Base-by-base conservation (phyloP, 805 yeast genomes). In the Kazachstania kunashirensis region DNA sequence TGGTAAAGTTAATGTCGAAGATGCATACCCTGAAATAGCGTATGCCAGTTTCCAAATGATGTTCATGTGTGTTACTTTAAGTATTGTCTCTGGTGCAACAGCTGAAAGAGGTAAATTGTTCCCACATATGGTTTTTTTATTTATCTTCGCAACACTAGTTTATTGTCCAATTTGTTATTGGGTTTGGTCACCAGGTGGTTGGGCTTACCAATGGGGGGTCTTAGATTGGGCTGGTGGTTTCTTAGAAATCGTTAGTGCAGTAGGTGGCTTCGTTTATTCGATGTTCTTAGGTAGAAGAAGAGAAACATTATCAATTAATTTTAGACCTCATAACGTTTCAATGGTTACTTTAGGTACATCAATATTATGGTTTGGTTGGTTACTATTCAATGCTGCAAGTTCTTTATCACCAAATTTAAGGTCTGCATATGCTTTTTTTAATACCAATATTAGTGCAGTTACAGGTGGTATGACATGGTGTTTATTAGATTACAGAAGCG, bases 161-260 rank as follows among this genome's bases (percentile, higher is more conserved):
- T 89, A 89, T 62, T 82, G 94, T 56, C 97, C 97, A 0, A 72
- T 89, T n/a, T 89, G 89, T 5, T 84, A 77, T 62, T 88, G 97
- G 96, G 77, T 84, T 38, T 89, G 97, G 97, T 81, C 85, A 39
- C 55, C 83, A 1, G 79, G 78, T 31, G 97, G 98, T 27, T 89
- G 97, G 97, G 95, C 95, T 25, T 71, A 70, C 47, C 68, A 76
- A 48, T 89, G 95, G 77, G 96, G 95, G 5, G 97, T 79, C 2
- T 67, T 89, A 35, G 98, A 89, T 58, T 89, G 84, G 59, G 98
- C 98, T 17, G 98, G 98, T 21, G 96, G 96, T 0, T 95, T 96
- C 1, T 96, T 89, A 19, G 97, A 89, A 59, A 84, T 92, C 39
- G 70, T 84, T 21, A 79, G 94, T 17, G 97, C 97, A 42, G 81